Base-by-base conservation (phyloP, 768 basidiomycete species). In the Rossbeevera mucosa region DNA sequence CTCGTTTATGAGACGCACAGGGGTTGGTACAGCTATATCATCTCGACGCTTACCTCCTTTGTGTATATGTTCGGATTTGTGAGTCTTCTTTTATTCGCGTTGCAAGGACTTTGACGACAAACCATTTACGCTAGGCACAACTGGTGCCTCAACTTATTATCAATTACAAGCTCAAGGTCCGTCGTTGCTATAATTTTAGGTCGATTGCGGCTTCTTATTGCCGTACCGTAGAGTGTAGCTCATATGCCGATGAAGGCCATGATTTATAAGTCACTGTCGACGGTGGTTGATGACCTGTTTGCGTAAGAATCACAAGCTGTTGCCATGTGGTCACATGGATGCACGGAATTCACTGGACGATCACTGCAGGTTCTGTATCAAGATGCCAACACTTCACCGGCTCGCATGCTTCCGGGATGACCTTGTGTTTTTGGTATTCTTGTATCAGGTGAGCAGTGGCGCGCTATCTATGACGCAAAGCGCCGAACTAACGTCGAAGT, bases 231-330 rank as follows among this genome's bases (percentile, higher is more conserved):
- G 88, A 92, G 88, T 67, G 94, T 96, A 30, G 88, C 95, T 42
- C 95, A 98, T 67, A 93, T 98, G 87, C 94, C 94, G 18, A 94
- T 96, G 87, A 96, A 94, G 69, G 89, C 94, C 4, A 93, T 98
- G 91, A 85, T 94, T 59, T 95, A 93, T 78, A 96, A 95, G 74
- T 85, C 89, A 2, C 76, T 95, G 53, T 88, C 91, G 42, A 91
- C 86, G 1, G 88, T 91, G 44, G 88, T 94, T 42, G 94, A 95
- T 72, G 93, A 97, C 69, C 81, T 95, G 60, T 91, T 92, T 67
- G 86, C 87, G 88, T 92, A 76, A 61, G 86, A 62, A 42, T 59
- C 30, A 52, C 30, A 18, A 43, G 26, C 42, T 24, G 51, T 63
- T 54, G 46, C 64, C 29, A 50, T 43, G 55, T 16, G 22, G 24